Percentiles rank a stretch among this genome's conserved stretches.
phyloP scores from a whole-genome alignment of 805 yeast species.

The Saccharomycopsis babjevae region DNA sequence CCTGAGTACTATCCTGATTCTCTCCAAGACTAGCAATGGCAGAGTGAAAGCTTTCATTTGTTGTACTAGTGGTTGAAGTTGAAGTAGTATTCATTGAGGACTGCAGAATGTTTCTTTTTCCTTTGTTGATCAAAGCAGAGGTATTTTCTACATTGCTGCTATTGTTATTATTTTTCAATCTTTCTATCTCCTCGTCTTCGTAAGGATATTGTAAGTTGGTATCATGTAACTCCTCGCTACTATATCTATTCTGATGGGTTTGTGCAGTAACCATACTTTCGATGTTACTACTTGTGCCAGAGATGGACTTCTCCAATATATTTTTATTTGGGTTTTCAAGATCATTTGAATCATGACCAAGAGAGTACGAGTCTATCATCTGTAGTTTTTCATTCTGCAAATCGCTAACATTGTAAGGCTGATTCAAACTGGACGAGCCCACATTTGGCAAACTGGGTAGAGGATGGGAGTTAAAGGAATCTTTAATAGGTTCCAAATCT shows the following conservation, averaged over 20 bases:
- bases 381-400: not conserved
- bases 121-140: not conserved
- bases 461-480: not conserved
- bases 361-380: not conserved
- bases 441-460: not conserved
- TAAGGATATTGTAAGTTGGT: not conserved
- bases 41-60: slow-evolving; percentile 16
- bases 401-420: not conserved
- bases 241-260: not conserved
- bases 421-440: not conserved
- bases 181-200: slow-evolving; percentile 14
- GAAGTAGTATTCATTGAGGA: slow-evolving; percentile 1
- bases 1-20: not conserved
- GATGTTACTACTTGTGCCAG: not conserved
- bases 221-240: not conserved
- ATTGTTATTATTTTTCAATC: slow-evolving; percentile 1
- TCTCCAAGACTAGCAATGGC: slow-evolving; percentile 12
- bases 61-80: slow-evolving; percentile 11
- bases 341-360: not conserved
- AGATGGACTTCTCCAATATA: not conserved
- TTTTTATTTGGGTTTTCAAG: not conserved
- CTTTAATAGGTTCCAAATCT: not conserved
- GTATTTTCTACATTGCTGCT: not conserved
- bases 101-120: slow-evolving; percentile 3
- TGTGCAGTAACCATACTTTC: not conserved